Conservation (phyloP, 2,329 filamentous ascomycete genomes). For the Phoma sp. region DNA sequence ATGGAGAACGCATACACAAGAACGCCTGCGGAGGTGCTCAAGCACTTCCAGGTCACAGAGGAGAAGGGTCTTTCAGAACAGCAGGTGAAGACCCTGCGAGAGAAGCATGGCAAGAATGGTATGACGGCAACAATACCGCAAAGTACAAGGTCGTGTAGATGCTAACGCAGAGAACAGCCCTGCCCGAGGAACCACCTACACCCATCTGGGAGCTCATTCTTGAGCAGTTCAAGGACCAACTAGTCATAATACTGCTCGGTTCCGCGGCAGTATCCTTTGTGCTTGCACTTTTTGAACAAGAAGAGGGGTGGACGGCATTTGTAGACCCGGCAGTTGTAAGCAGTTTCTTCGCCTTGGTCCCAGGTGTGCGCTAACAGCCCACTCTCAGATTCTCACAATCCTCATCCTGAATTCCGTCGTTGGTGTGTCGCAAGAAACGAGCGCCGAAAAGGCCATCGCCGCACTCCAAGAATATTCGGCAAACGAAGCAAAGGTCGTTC, state of each 20-base stretch:
- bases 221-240: slow-evolving; percentile 98
- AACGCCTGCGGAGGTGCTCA: slow-evolving; percentile 58
- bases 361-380: slow-evolving; percentile 20
- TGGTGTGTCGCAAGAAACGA: slow-evolving; percentile 97
- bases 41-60: slow-evolving; percentile 60
- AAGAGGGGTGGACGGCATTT: slow-evolving; percentile 94
- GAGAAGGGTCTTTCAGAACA: slow-evolving; percentile 57
- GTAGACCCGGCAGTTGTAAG: slow-evolving; percentile 93
- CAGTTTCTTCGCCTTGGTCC: slow-evolving; percentile 31
- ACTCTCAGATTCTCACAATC: slow-evolving; percentile 84
- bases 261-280: slow-evolving; percentile 94
- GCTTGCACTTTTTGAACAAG: slow-evolving; percentile 89
- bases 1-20: slow-evolving; percentile 63
- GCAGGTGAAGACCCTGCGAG: slow-evolving; percentile 54
- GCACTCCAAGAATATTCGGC: slow-evolving; percentile 98
- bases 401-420: slow-evolving; percentile 96
- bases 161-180: slow-evolving; percentile 55
- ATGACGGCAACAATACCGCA: slow-evolving; percentile 19
- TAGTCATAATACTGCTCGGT: slow-evolving; percentile 91
- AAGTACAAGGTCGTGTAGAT: background rate
- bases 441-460: slow-evolving; percentile 97
- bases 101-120: slow-evolving; percentile 64
- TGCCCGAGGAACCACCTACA: slow-evolving; percentile 90
- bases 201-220: slow-evolving; percentile 95
- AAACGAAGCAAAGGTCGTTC: slow-evolving; percentile 93